These are phyloP conservation scores for Austroboletus festivus DNA, from an alignment of 768 basidiomycete species.

Conservation along the genomic window DNA sequence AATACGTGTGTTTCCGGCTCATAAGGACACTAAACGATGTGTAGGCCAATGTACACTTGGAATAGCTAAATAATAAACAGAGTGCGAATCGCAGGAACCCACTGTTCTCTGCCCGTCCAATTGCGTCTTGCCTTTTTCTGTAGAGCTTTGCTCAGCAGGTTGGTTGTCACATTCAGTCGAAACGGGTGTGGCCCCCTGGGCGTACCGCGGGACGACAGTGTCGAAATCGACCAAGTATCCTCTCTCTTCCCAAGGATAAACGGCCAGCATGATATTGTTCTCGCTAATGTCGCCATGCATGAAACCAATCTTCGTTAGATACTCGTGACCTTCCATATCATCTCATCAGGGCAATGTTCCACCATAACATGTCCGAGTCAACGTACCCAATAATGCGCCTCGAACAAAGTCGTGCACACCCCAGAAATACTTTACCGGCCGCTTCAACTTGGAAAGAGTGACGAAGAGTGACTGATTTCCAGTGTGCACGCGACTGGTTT, in stretches of 20 bases:
- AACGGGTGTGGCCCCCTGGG: background rate
- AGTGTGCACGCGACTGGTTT: background rate
- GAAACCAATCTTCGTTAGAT: conserved; percentile 17
- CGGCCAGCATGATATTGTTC: conserved; percentile 33
- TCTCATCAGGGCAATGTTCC: background rate
- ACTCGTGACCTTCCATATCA: conserved; percentile 12
- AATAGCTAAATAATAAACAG: background rate
- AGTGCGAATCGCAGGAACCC: background rate
- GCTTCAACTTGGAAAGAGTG: conserved; percentile 5
- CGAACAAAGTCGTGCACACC: conserved; percentile 18
- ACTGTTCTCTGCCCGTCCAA: conserved; percentile 1
- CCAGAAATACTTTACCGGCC: conserved; percentile 15
- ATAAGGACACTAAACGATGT: conserved; percentile 9
- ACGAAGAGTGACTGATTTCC: conserved; percentile 5
- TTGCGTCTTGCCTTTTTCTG: background rate
- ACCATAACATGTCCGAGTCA: background rate
- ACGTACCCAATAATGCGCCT: conserved; percentile 14
- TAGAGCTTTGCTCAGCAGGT: background rate
- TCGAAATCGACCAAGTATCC: conserved; percentile 36
- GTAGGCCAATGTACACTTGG: conserved; percentile 9
- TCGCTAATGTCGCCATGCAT: conserved; percentile 34
- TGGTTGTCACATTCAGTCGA: background rate
- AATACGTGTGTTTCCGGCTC: conserved; percentile 2
- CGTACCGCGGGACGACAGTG: conserved; percentile 5
- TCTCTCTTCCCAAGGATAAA: conserved; percentile 4